Conservation (phyloP, 495 filamentous ascomycete species). For the Penicillium manginii region DNA sequence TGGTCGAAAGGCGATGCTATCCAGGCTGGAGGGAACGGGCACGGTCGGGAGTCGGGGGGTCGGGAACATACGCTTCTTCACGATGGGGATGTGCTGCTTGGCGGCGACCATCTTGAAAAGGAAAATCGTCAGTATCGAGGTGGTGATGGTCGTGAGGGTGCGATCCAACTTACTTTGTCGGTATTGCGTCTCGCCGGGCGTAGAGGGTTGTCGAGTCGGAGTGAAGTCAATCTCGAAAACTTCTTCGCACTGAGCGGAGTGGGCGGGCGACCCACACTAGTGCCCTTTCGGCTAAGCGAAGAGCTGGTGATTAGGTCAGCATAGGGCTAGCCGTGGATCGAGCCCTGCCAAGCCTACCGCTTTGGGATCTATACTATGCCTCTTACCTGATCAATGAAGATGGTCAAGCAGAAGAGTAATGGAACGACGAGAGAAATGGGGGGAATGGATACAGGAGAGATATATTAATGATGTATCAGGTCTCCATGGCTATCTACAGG, state of each 20-base stretch:
- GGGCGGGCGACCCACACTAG: constrained; percentile 42
- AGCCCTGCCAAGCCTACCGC: constrained; percentile 35
- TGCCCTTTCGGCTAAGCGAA: constrained; percentile 49
- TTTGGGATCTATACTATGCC: constrained; percentile 15
- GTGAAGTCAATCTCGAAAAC: constrained; percentile 50
- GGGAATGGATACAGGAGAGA: no score
- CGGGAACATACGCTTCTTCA: constrained; percentile 93
- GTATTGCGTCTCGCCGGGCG: constrained; percentile 50
- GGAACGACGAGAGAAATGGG: no score
- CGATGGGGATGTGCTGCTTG: constrained; percentile 98
- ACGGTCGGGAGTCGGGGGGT: constrained; percentile 24
- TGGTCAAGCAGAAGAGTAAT: no score
- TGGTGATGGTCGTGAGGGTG: constrained; percentile 14
- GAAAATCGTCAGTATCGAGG: constrained; percentile 21
- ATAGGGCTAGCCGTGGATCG: constrained; percentile 23
- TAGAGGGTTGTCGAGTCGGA: constrained; percentile 54
- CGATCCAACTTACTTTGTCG: constrained; percentile 48
- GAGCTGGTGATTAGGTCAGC: constrained; percentile 26
- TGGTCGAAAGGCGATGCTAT: constrained; percentile 31
- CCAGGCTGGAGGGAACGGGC: constrained; percentile 20
- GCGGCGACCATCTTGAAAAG: constrained; percentile 85
- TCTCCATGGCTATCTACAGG: no score
- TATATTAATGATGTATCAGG: no score
- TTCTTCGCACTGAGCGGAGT: constrained; percentile 41
- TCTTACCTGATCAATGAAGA: no score